Evolutionary conservation across 208 protist species (phyloP), one percentile per base, ranked within the genome.

Genomic region (Wallacemonas collosoma): DNA sequence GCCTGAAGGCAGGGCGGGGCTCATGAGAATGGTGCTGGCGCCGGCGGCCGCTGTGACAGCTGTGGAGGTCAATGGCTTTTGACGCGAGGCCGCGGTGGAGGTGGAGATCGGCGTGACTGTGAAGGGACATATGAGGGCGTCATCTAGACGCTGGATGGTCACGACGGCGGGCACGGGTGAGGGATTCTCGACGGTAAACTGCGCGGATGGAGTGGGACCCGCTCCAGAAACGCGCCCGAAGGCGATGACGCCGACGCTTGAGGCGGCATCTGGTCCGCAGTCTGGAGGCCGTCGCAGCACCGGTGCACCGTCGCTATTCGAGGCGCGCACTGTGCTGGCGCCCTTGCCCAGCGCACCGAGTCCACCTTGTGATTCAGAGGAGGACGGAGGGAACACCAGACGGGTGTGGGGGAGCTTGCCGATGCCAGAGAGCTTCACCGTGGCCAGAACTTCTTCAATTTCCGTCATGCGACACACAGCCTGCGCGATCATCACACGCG

Each of bases 361-460:
- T 7, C 41, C 70, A 7, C 12, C 26, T 26, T 50, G 45, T 48
- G 12, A 57, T 51, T 44, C 12, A 3, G 3, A 12, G 8, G 1
- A 17, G 15, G 36, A 41, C 7, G 5, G 35, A 50, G 44, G 8
- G 51, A 55, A 65, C 3, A 39, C 17, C 9, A 68, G 38, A 15
- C 72, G 56, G 3, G 98, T 73, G 75, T 89, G 95, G 0, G 96
- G 91, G 71, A 96, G 91, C 75, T 98, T 98, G n/a, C 93, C 96
- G 57, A 98, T 87, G 45, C 94, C 96, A 0, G 89, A 95, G 35
- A 98, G 36, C 65, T 76, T 74, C 71, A 97, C 63, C 1, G 71
- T 72, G 1, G 86, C 73, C 38, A 95, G 80, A 8, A 82, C 68
- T 39, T 93, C 80, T 9, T 86, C 71, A 41, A 73, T 73, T 12